Evolutionary conservation across 116 monocot species (phyloP), one percentile per base, ranked within the genome.

Genomic region (Trichopus zeylanicus): DNA sequence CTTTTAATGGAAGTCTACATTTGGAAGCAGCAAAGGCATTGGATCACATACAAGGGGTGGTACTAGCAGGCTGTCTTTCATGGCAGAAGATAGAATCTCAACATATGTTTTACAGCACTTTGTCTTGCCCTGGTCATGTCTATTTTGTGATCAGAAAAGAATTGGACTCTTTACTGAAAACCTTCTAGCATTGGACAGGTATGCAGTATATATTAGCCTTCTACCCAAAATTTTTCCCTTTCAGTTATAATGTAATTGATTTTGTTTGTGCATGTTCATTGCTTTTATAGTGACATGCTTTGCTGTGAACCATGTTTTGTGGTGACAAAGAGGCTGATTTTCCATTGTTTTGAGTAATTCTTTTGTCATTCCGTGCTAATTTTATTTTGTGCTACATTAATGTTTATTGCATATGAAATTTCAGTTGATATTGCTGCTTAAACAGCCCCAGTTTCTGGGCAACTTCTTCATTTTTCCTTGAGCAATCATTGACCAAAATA

Each of bases 11-110:
- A 52, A 82, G 73, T 62, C 60, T 92, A 58, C 88, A 99, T 73
- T 55, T 76, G 64, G 92, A 99, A 69, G 99, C 86, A 55, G 92
- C 92, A 53, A 92, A 81, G 55, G 99, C 99, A 47, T 64, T 99
- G 66, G 80, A 92, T 49, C 83, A 85, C 64, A 74, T 99, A 18
- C 62, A 83, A 75, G 88, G 99, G 49, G 82, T 56, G 57, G 75
- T 74, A 12, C 78, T 94, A 48, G 67, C 88, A 46, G 66, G 77
- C 11, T 99, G 75, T 66, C 60, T 57, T 33, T 46, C 73, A 29
- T 99, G 92, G 92, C 99, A 99, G 71, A 85, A 74, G 65, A 99
- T 99, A 53, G 64, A 76, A 31, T 99, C 92, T 58, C 78, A 76
- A 28, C 84, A 83, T 55, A 56, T 82, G 48, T 99, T 99, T 63